Percentiles rank a stretch among this genome's conserved stretches.
phyloP scores from a whole-genome alignment of 192 early-diverging fungal species.

The Podila minutissima region DNA sequence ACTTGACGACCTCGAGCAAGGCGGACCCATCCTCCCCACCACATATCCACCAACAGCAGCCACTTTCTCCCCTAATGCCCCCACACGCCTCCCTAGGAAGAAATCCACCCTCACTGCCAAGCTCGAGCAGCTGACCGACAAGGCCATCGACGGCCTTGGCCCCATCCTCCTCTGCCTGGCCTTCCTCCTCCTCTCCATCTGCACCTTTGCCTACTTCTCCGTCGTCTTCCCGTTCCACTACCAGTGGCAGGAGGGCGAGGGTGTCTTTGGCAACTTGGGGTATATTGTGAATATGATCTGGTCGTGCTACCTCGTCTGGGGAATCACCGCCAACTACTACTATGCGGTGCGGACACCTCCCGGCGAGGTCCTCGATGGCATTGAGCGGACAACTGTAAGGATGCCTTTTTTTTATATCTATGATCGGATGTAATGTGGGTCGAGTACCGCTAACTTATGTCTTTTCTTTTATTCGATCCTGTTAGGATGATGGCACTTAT shows the following conservation, averaged over 20 bases:
- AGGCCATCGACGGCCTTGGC: slow-evolving; percentile 57
- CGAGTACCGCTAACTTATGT: not conserved
- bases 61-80: not conserved
- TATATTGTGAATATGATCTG: slow-evolving; percentile 44
- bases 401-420: not conserved
- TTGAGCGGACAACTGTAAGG: slow-evolving; percentile 21
- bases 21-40: not conserved
- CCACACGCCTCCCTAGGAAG: not conserved
- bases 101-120: slow-evolving; percentile 9
- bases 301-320: slow-evolving; percentile 61
- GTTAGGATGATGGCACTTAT: slow-evolving; percentile 53
- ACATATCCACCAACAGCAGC: not conserved
- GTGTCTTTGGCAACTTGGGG: slow-evolving; percentile 41
- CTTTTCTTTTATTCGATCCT: slow-evolving; percentile 2
- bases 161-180: slow-evolving; percentile 62
- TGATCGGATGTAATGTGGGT: not conserved
- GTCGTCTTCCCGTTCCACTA: slow-evolving; percentile 61
- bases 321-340: slow-evolving; percentile 65
- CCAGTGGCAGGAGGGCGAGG: slow-evolving; percentile 53
- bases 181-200: slow-evolving; percentile 54
- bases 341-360: slow-evolving; percentile 64
- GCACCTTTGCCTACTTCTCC: slow-evolving; percentile 53
- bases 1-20: not conserved
- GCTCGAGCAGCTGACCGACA: slow-evolving; percentile 26
- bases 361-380: slow-evolving; percentile 54